phyloP scores from a whole-genome alignment of 768 basidiomycete species.

The Kwoniella botswanensis region DNA sequence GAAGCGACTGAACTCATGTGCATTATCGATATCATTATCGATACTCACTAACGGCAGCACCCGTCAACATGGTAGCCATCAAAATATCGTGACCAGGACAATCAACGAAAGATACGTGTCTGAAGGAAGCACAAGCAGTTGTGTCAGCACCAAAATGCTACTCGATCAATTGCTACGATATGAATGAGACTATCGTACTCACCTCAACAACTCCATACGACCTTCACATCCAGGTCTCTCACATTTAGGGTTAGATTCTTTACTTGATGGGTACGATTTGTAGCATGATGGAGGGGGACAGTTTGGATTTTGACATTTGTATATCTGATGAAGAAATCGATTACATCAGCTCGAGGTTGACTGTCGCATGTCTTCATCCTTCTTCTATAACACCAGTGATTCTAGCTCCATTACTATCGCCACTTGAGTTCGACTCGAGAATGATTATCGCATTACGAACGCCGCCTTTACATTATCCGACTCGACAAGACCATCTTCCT shows the following conservation, averaged over 20 bases:
- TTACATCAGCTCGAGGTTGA: background rate
- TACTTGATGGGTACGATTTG: slow-evolving; percentile 88
- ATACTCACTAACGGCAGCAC: slow-evolving; percentile 81
- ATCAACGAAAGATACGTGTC: slow-evolving; percentile 98
- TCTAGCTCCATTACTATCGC: background rate
- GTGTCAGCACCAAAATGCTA: no score
- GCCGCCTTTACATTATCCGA: background rate
- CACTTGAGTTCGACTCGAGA: background rate
- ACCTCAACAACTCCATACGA: slow-evolving; percentile 85
- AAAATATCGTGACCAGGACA: slow-evolving; percentile 96
- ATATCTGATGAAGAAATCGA: slow-evolving; percentile 68
- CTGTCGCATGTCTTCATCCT: background rate
- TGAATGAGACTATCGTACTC: slow-evolving; percentile 12
- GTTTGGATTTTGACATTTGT: slow-evolving; percentile 91
- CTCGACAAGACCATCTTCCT: background rate
- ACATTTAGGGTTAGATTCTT: slow-evolving; percentile 91
- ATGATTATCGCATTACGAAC: background rate
- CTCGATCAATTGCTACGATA: background rate
- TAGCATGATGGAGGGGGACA: slow-evolving; percentile 95
- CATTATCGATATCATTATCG: background rate
- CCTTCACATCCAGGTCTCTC: slow-evolving; percentile 90
- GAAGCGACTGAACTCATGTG: no score
- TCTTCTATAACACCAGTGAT: background rate
- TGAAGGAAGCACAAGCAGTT: slow-evolving; percentile 20
- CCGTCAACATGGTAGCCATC: slow-evolving; percentile 99